Evolutionary conservation across 2,329 filamentous ascomycete genomes (phyloP).

Genomic region (Corynespora cassiicola): DNA sequence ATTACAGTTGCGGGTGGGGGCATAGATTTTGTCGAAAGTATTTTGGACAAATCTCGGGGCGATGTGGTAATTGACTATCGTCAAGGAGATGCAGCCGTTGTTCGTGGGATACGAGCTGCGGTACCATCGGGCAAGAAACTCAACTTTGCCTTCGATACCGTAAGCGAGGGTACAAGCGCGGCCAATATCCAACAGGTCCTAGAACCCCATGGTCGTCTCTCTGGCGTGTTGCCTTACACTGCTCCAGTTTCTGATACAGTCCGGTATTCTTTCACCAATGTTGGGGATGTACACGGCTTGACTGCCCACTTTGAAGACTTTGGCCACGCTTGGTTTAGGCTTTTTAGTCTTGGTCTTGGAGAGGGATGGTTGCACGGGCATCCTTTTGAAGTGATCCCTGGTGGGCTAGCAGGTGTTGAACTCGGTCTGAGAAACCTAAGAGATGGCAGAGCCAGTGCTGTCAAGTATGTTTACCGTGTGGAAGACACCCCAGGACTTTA

Average conservation of each 20-base stretch:
- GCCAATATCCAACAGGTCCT: slow-evolving; percentile 44
- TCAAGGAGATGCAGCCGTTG: slow-evolving; percentile 54
- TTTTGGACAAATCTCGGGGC: slow-evolving; percentile 40
- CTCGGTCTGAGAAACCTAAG: slow-evolving; percentile 60
- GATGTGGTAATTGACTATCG: slow-evolving; percentile 58
- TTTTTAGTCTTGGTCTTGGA: slow-evolving; percentile 50
- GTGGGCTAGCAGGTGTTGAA: slow-evolving; percentile 60
- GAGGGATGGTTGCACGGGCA: slow-evolving; percentile 57
- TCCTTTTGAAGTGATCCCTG: slow-evolving; percentile 57
- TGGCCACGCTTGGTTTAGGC: slow-evolving; percentile 49
- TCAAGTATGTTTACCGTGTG: slow-evolving; percentile 67
- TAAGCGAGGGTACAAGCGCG: slow-evolving; percentile 57
- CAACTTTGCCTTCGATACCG: slow-evolving; percentile 62
- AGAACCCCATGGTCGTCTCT: slow-evolving; percentile 37
- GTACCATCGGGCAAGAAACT: slow-evolving; percentile 52
- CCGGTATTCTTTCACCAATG: no score
- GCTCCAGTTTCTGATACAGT: no score
- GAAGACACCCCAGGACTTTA: no score
- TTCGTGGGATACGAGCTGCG: slow-evolving; percentile 49
- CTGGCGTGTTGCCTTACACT: no score
- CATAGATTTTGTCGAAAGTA: slow-evolving; percentile 32
- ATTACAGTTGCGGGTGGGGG: slow-evolving; percentile 44
- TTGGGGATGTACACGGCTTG: no score
- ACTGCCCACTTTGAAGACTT: no score
- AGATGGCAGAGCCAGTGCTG: slow-evolving; percentile 63